Base-by-base conservation (phyloP, 352 stramenopile genomes). In the Pythium aquatile region DNA sequence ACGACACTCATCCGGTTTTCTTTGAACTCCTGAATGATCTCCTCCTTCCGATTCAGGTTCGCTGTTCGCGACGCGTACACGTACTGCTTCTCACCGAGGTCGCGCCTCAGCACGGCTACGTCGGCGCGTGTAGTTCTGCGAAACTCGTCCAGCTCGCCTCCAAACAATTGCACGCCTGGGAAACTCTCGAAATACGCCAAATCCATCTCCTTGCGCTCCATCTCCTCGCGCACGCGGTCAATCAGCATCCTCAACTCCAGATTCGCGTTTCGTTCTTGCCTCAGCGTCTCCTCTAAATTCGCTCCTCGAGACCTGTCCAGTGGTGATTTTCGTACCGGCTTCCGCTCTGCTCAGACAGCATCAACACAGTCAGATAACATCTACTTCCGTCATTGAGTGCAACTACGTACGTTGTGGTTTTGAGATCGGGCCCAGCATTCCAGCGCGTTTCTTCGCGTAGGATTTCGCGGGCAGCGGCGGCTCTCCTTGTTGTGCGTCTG, bases 161-260 rank as follows among this genome's bases (percentile, higher is more conserved):
- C 64, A 29, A 79, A 88, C 5, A 78, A 68, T 64, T 89, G 80
- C 13, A 91, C 63, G 20, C 84, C 77, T 0, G 71, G 63, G 44
- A 88, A 77, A 55, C 79, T 93, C 61, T 93, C 84, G 35, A 90
- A 89, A 44, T 87, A 89, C 24, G 84, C 84, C 10, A 90, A 59
- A 57, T 93, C 82, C 84, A 93, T 93, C 46, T 83, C 72, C 53
- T 90, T 89, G 24, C 81, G 77, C 58, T 93, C 84, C 10, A 79
- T 89, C 49, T 91, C 77, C 44, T 94, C 82, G 8, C 79, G 75
- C 32, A 91, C 52, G 1, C 61, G 60, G 32, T 91, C 78, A 29
- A 93, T 72, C 0, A 75, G 47, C 4, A 85, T 13, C 3, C 76
- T 76, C 33, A 91, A 68, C 30, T 77, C 63, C 1, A 60, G 26